phyloP scores from a whole-genome alignment of 768 basidiomycete species.

The Phaffia australis region DNA sequence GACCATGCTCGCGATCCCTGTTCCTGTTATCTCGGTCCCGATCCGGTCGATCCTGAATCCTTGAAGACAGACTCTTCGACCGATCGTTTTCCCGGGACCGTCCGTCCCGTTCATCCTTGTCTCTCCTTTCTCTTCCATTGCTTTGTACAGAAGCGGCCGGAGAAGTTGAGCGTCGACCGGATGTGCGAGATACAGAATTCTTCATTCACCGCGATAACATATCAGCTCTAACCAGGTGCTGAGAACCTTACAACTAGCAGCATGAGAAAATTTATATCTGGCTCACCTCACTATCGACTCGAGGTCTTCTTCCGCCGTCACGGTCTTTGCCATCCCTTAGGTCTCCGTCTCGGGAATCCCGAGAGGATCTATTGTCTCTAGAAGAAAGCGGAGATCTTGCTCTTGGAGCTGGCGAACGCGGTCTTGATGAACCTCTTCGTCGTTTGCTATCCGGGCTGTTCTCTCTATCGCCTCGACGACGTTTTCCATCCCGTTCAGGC shows the following conservation, averaged over 20 bases:
- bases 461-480: no score
- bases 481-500: no score
- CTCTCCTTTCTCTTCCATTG: neutral
- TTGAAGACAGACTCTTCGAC: neutral
- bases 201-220: neutral
- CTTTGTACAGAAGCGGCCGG: neutral
- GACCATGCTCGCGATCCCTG: slow-evolving; percentile 35
- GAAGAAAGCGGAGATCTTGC: no score
- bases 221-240: neutral
- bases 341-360: no score
- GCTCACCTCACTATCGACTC: no score
- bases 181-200: neutral
- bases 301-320: no score
- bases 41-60: neutral
- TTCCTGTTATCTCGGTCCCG: slow-evolving; percentile 34
- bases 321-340: no score
- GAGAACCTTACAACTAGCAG: neutral
- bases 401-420: no score
- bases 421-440: no score
- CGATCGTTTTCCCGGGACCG: slow-evolving; percentile 2
- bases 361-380: no score
- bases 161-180: no score
- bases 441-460: no score
- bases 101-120: neutral
- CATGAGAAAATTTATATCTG: neutral